Evolutionary conservation across 2,329 filamentous ascomycete genomes (phyloP).

Genomic region (Alternaria viburni): DNA sequence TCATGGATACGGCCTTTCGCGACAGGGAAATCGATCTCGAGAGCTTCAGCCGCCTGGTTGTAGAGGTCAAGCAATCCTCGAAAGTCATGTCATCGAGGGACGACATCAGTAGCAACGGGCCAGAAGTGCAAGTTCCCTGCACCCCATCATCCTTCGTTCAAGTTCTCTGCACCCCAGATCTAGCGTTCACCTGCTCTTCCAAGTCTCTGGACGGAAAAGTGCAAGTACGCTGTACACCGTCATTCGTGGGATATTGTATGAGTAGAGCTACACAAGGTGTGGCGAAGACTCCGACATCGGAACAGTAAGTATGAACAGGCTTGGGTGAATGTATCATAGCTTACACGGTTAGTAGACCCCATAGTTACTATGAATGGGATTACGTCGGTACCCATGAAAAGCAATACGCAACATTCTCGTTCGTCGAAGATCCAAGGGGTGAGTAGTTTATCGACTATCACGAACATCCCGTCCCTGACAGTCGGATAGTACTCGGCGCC

Average conservation of each 20-base stretch:
- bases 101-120: neutral
- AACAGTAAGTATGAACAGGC: neutral
- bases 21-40: neutral
- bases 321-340: neutral
- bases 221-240: neutral
- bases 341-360: neutral
- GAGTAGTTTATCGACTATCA: too few species aligned
- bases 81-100: neutral
- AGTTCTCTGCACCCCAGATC: neutral
- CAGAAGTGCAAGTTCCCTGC: neutral
- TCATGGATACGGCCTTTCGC: neutral
- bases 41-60: neutral
- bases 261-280: neutral
- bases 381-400: neutral
- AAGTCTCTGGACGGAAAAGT: neutral
- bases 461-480: too few species aligned
- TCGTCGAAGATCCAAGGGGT: neutral
- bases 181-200: neutral
- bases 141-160: neutral
- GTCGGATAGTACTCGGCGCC: neutral
- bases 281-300: neutral
- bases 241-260: neutral
- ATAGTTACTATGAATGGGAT: neutral
- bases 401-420: neutral
- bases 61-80: neutral